Conservation (phyloP, 1,139 yeast species). For the Saccharomyces uvarum region DNA sequence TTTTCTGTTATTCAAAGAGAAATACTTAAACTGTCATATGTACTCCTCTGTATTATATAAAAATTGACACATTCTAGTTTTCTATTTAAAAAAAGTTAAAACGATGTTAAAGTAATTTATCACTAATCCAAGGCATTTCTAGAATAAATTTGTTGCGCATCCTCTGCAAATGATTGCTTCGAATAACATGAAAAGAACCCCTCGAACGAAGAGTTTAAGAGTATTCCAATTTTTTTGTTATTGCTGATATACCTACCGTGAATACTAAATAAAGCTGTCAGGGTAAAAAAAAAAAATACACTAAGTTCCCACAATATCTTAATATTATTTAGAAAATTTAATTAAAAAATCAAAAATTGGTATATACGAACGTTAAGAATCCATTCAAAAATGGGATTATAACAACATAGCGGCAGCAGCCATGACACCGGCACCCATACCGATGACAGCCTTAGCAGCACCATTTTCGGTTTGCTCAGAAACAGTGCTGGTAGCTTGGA, state of each 20-base stretch:
- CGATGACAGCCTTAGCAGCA: constrained; percentile 4
- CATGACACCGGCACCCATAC: constrained; percentile 6
- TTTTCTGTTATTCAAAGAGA: neutral
- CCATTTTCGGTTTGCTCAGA: constrained; percentile 1
- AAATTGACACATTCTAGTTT: neutral
- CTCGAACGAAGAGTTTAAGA: neutral
- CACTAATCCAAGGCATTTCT: neutral
- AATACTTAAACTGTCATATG: neutral
- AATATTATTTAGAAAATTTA: neutral
- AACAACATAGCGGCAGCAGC: constrained; percentile 3
- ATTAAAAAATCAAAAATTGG: neutral
- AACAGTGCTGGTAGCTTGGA: constrained; percentile 1
- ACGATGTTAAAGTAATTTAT: neutral
- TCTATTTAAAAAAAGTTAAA: neutral
- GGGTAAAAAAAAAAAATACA: neutral
- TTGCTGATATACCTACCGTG: neutral
- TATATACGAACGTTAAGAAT: neutral
- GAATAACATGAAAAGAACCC: neutral
- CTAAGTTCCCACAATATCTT: neutral
- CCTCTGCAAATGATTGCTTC: neutral
- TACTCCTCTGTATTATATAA: neutral
- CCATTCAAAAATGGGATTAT: neutral
- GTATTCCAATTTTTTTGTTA: neutral
- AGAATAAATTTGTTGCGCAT: neutral
- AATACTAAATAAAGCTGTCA: neutral